A percentile compares a stretch with the other conserved stretches of the same genome.
These are phyloP conservation scores for Entomortierella lignicola DNA, from an alignment of 192 early-diverging fungal genomes.

Conservation along the genomic window DNA sequence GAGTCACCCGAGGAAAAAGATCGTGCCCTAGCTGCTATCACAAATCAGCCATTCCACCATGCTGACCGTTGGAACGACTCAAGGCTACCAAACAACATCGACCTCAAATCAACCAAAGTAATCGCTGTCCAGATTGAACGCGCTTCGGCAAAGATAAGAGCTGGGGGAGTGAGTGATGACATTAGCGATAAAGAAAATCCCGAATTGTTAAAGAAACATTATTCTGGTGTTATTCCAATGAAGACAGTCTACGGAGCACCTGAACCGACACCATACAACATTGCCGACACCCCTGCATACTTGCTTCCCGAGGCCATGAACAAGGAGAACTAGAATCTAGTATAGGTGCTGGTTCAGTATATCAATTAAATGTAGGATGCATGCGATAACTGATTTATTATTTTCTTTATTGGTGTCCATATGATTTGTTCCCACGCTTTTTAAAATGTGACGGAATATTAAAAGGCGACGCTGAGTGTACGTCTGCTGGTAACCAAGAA, in stretches of 20 bases:
- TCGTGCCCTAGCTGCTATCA: constrained; percentile 54
- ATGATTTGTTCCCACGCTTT: neutral
- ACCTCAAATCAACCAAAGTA: constrained; percentile 47
- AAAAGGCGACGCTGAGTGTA: constrained; percentile 50
- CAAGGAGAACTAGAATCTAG: constrained; percentile 10
- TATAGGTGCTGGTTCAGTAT: too few relatives aligned
- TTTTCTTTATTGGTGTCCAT: too few relatives aligned
- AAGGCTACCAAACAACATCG: constrained; percentile 38
- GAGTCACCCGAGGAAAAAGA: constrained; percentile 52
- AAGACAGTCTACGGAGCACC: constrained; percentile 36
- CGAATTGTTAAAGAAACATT: constrained; percentile 35
- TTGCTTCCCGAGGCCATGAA: constrained; percentile 42
- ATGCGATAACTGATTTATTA: too few relatives aligned
- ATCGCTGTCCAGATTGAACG: constrained; percentile 46
- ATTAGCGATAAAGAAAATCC: constrained; percentile 23
- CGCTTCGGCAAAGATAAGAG: constrained; percentile 28
- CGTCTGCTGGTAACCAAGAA: constrained; percentile 51
- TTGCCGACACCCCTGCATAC: constrained; percentile 17
- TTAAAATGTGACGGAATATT: neutral
- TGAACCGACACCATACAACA: constrained; percentile 22
- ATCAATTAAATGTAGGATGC: too few relatives aligned
- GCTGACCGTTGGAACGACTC: constrained; percentile 58
- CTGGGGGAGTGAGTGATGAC: constrained; percentile 33
- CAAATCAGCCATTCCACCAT: constrained; percentile 58
- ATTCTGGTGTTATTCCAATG: constrained; percentile 27